Evolutionary conservation across 164 flowering plant genomes (phyloP).

Genomic region (Euptelea pleiosperma): DNA sequence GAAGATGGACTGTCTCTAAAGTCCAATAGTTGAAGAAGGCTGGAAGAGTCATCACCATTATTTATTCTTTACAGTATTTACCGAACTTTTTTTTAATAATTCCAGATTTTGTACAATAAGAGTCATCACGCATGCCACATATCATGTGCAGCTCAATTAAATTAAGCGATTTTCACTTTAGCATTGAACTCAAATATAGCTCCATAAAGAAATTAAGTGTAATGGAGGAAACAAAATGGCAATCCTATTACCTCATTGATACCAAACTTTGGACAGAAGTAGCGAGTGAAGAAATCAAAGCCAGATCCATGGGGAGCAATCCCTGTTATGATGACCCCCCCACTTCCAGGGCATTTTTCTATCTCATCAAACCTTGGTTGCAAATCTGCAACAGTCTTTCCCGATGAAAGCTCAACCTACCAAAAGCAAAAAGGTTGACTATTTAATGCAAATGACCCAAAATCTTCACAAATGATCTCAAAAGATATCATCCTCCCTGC

Average conservation of each 20-base stretch:
- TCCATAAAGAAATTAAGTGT: neutral
- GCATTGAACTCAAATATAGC: too few species aligned
- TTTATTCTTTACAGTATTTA: too few species aligned
- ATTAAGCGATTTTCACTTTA: too few species aligned
- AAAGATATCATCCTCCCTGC: too few species aligned
- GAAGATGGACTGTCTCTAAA: too few species aligned
- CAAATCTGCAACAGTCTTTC: constrained; percentile 35
- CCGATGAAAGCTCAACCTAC: constrained; percentile 58
- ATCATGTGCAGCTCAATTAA: too few species aligned
- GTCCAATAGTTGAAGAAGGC: too few species aligned
- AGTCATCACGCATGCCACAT: too few species aligned
- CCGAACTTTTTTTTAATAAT: too few species aligned
- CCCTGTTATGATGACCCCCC: constrained; percentile 54
- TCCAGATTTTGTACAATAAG: too few species aligned
- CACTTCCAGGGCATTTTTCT: constrained; percentile 36
- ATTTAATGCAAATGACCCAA: neutral
- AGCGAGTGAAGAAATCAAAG: constrained; percentile 56
- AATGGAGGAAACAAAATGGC: neutral
- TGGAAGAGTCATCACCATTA: too few species aligned
- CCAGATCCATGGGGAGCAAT: constrained; percentile 46
- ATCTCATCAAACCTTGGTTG: constrained; percentile 47
- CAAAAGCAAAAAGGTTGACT: neutral
- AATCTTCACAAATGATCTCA: too few species aligned
- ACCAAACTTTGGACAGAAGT: constrained; percentile 55
- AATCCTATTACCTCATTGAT: constrained; percentile 46